Base-by-base conservation (phyloP, 345 rosid genomes). In the Combretum micranthum region DNA sequence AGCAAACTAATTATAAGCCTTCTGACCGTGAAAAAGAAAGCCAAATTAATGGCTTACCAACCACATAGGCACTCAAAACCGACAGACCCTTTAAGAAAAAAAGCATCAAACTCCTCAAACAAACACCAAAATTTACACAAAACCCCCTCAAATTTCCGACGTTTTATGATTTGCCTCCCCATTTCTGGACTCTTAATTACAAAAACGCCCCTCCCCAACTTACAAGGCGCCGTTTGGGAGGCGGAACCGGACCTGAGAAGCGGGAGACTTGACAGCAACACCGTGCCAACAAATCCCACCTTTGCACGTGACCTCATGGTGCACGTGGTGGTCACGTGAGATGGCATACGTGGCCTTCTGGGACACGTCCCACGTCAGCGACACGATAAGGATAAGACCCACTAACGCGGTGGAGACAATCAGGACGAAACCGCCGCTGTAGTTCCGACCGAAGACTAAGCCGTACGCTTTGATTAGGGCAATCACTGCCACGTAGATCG, bases 231-330 rank as follows among this genome's bases (percentile, higher is more conserved):
- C 39, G 39, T 32, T 32, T 7, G 96, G 96, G 25, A 92, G 88
- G 53, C 88, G 71, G 72, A 92, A 84, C 53, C 90, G 90, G 76
- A 92, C 93, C 85, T 92, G 90, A 2, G 96, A 86, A 59, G 90
- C 96, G 48, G 98, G 95, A 1, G 93, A 92, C 44, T 86, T 70
- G 48, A 88, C 87, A 3, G 98, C 98, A 23, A 92, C 98, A 12
- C 96, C 98, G 74, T 92, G 98, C 98, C 98, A 92, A 53, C 98
- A 92, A 50, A 92, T 92, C 15, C 98, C 98, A 26, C 98, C 95
- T 76, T 74, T 88, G 62, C 96, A 88, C 63, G 72, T 77, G 39
- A 7, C 1, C 77, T 80, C 85, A 62, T 80, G 84, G 43, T 58
- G 74, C 63, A 3, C 19, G 49, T 39, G 18, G 50, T 75, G 77